Conservation (phyloP, 805 yeast species). For the Lipomyces orientalis region DNA sequence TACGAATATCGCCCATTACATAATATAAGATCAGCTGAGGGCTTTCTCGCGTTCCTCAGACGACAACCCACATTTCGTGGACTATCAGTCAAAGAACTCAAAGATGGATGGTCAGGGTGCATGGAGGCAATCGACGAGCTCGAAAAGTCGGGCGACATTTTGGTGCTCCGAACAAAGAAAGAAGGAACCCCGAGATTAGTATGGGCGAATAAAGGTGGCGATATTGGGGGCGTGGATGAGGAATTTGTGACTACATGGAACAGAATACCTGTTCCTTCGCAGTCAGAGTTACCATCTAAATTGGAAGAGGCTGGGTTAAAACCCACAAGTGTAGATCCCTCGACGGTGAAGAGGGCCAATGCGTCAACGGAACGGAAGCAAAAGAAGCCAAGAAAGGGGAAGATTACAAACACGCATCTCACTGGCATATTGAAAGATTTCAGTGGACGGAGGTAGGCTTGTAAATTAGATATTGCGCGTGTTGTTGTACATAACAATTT, state of each 20-base stretch:
- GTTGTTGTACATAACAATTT: no score
- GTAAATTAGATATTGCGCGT: neutral
- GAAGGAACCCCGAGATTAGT: constrained; percentile 91
- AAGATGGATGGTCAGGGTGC: constrained; percentile 96
- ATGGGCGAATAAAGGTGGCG: constrained; percentile 87
- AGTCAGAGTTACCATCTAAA: constrained; percentile 77
- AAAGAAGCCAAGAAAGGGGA: constrained; percentile 90
- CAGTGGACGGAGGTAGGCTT: constrained; percentile 11
- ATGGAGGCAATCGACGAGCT: constrained; percentile 75
- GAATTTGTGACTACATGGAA: constrained; percentile 87
- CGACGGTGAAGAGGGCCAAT: constrained; percentile 73
- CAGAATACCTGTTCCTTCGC: constrained; percentile 75
- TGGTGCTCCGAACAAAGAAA: constrained; percentile 88
- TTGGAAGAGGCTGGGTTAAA: constrained; percentile 85
- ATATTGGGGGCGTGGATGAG: constrained; percentile 70
- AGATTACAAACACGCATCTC: constrained; percentile 95
- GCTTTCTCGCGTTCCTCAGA: constrained; percentile 72
- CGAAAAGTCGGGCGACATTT: constrained; percentile 65
- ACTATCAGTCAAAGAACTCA: constrained; percentile 74
- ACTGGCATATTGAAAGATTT: constrained; percentile 91
- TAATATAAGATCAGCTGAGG: constrained; percentile 81
- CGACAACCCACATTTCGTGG: constrained; percentile 89
- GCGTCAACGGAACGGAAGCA: constrained; percentile 69
- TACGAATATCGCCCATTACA: constrained; percentile 88
- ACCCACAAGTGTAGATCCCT: constrained; percentile 99